These are phyloP conservation scores for Camelina sativa DNA, from an alignment of 345 rosid genomes.

Conservation along the genomic window DNA sequence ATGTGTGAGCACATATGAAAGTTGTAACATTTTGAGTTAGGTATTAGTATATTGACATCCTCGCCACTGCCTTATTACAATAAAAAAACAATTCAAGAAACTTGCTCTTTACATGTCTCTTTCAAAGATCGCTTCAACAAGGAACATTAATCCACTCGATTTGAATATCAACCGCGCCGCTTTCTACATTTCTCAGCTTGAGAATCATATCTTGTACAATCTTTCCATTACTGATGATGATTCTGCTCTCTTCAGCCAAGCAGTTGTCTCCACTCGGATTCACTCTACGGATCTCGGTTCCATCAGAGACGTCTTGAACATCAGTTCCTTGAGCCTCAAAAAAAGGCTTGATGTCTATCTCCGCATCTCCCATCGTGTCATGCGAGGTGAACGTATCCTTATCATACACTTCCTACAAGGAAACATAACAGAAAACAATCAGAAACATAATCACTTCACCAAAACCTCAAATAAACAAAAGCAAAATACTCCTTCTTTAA, in stretches of 20 bases:
- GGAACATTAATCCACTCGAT: slow-evolving; percentile 62
- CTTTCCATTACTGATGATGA: slow-evolving; percentile 50
- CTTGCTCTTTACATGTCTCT: background rate
- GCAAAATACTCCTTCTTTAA: background rate
- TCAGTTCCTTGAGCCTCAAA: slow-evolving; percentile 50
- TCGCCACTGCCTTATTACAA: background rate
- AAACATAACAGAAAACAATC: background rate
- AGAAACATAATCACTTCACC: background rate
- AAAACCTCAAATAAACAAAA: background rate
- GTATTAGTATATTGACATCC: background rate
- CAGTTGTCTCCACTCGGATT: slow-evolving; percentile 55
- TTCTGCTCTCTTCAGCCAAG: slow-evolving; percentile 59
- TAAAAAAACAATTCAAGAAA: background rate
- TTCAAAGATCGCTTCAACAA: slow-evolving; percentile 40
- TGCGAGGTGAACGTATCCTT: slow-evolving; percentile 65
- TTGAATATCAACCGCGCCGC: slow-evolving; percentile 66
- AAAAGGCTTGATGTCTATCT: slow-evolving; percentile 58
- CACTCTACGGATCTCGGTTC: slow-evolving; percentile 51
- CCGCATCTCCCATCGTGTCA: slow-evolving; percentile 84
- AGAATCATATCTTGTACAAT: slow-evolving; percentile 61
- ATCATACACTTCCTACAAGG: slow-evolving; percentile 69
- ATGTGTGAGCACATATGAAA: background rate
- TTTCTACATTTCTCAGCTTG: slow-evolving; percentile 55
- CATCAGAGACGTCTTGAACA: slow-evolving; percentile 50
- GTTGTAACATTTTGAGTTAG: background rate